phyloP scores from a whole-genome alignment of 2,329 filamentous ascomycete species.

The Ceratocystis destructans region DNA sequence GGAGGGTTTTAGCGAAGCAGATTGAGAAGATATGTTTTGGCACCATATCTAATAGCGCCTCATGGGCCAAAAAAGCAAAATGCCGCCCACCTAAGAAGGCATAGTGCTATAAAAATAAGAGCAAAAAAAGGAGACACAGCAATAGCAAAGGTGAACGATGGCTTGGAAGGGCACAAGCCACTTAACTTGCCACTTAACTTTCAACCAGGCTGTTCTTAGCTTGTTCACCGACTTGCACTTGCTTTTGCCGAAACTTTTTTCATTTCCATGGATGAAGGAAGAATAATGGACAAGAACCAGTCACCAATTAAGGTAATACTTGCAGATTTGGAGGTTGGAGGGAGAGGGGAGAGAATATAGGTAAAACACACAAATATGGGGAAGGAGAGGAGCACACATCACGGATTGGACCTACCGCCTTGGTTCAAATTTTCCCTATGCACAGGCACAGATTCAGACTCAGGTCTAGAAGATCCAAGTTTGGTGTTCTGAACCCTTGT shows the following conservation, averaged over 20 bases:
- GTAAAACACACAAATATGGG: background rate
- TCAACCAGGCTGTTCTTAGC: background rate
- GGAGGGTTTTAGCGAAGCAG: background rate
- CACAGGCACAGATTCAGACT: background rate
- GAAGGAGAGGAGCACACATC: background rate
- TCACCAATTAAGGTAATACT: background rate
- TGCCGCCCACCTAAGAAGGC: background rate
- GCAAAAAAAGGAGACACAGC: background rate
- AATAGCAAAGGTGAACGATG: background rate
- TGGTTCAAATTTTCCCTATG: background rate
- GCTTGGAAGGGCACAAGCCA: background rate
- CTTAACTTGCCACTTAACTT: conserved; percentile 1
- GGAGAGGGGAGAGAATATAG: background rate
- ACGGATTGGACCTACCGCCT: conserved; percentile 4
- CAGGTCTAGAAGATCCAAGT: background rate
- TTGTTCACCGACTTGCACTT: background rate
- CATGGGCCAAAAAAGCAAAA: background rate
- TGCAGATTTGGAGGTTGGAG: background rate
- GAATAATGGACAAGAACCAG: too few relatives aligned
- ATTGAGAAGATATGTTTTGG: background rate
- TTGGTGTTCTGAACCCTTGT: background rate
- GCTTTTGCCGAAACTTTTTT: background rate
- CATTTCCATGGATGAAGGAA: background rate
- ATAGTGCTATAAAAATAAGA: background rate
- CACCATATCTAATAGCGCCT: background rate